These are phyloP conservation scores for Cutaneotrichosporon sp. DNA, from an alignment of 1,284 basidiomycete species.

Conservation along the genomic window DNA sequence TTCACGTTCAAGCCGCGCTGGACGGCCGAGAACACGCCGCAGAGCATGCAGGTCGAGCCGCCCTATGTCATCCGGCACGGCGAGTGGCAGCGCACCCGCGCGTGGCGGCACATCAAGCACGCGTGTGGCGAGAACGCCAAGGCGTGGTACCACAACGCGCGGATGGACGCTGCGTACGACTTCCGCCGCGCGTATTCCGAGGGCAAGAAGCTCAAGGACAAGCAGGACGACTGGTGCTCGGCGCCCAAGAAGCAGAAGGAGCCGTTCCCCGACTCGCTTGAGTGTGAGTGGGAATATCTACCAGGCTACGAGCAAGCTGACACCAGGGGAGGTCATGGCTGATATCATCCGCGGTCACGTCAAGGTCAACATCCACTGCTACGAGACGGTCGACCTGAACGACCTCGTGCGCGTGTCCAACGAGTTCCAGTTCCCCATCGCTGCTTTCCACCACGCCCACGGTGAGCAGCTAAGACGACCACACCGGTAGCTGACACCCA, in stretches of 20 bases:
- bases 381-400: constrained; percentile 76
- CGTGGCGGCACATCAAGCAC: constrained; percentile 53
- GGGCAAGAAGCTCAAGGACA: constrained; percentile 69
- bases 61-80: constrained; percentile 45
- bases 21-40: constrained; percentile 52
- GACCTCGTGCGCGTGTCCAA: constrained; percentile 63
- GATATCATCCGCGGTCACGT: constrained; percentile 70
- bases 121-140: constrained; percentile 58
- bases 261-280: constrained; percentile 71
- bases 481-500: background rate
- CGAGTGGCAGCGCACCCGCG: constrained; percentile 41
- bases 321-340: constrained; percentile 68
- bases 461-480: background rate
- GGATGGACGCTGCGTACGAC: constrained; percentile 63
- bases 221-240: constrained; percentile 68
- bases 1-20: constrained; percentile 58
- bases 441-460: constrained; percentile 58
- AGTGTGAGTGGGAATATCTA: constrained; percentile 58
- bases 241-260: constrained; percentile 57
- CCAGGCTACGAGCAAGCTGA: background rate
- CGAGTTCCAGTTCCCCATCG: constrained; percentile 62
- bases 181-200: constrained; percentile 67
- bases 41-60: constrained; percentile 54
- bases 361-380: constrained; percentile 77
- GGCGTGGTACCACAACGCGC: constrained; percentile 56